Evolutionary conservation across 2,329 filamentous ascomycete genomes (phyloP).

Genomic region (Fusarium paranaense): DNA sequence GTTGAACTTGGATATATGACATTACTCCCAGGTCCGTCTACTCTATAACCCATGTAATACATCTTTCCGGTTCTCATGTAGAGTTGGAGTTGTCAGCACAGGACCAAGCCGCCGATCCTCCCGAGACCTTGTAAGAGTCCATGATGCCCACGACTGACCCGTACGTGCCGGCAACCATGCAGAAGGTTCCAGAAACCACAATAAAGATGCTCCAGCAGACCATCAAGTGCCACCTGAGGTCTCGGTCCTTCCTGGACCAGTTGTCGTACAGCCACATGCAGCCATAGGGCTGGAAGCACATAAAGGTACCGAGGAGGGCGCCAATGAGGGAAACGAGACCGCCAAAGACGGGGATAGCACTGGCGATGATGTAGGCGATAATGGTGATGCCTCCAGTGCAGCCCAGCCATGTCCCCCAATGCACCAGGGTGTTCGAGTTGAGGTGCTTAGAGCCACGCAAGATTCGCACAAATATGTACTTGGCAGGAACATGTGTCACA

Average conservation of each 20-base stretch:
- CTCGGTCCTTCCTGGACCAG: not conserved
- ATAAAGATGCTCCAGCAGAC: conserved; percentile 21
- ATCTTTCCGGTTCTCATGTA: not conserved
- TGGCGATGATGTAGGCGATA: conserved; percentile 33
- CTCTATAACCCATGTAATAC: conserved; percentile 6
- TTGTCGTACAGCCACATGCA: conserved; percentile 37
- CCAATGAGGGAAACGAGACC: conserved; percentile 31
- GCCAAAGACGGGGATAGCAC: conserved; percentile 30
- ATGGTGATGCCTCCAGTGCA: conserved; percentile 21
- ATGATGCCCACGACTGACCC: conserved; percentile 22
- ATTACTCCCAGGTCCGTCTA: not conserved
- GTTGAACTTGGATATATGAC: not conserved
- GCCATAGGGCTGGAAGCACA: conserved; percentile 35
- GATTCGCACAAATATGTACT: conserved; percentile 47
- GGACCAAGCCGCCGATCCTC: conserved; percentile 10
- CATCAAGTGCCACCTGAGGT: conserved; percentile 9
- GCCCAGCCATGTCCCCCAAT: conserved; percentile 47
- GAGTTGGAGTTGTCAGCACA: conserved; percentile 25
- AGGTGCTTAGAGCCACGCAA: conserved; percentile 47
- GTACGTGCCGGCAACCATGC: conserved; percentile 27
- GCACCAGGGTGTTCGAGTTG: conserved; percentile 38
- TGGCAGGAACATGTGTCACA: conserved; percentile 43
- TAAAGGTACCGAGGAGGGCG: conserved; percentile 29
- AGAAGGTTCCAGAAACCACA: conserved; percentile 18
- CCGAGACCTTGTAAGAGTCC: not conserved